Base-by-base conservation (phyloP, 768 basidiomycete genomes). In the Hygrophoropsis aurantiaca region DNA sequence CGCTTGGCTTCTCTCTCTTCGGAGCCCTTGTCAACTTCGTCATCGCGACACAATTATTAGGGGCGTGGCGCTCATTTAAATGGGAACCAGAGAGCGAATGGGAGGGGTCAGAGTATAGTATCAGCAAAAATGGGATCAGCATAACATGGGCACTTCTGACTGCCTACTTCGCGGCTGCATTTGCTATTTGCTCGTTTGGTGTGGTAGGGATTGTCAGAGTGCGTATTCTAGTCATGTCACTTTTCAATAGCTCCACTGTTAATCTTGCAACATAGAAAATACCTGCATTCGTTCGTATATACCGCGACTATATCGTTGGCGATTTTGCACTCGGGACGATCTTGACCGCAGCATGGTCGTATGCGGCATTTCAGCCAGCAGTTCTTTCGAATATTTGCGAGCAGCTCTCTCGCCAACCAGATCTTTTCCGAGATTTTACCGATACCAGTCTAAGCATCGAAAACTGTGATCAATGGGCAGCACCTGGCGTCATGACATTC, bases 381-480 rank as follows among this genome's bases (percentile, higher is more conserved):
- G 70, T 80, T 24, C 79, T 85, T 25, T 72, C 82, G 1, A 74
- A 73, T 15, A 65, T 87, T 2, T 91, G 89, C 68, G 87, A 90
- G 55, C 83, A 86, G 56, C 69, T 90, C 21, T 84, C 85, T 4
- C 75, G 81, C 40, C 84, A 89, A 45, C 84, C 87, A 15, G 87
- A 90, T 59, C 69, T 90, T 34, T 75, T 90, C 66, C 80, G 81
- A 8, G 81, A 80, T 54, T 65, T 88, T 67, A 73, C 78, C 41
- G 84, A 87, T 59, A 75, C 85, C 58, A 88, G 87, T 0, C 71
- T 90, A 56, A 86, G 77, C 56, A 65, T 87, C 35, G 88, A 90
- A 66, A 88, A 89, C 53, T 91, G 90, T 60, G 89, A 91, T 58
- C 74, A 77, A 47, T 88, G 85, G 84, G 75, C 89, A 39, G 86